A percentile compares a stretch with the other conserved stretches of the same genome.
phyloP scores from a whole-genome alignment of 495 filamentous ascomycete species.

The Hyaloscypha bicolor region DNA sequence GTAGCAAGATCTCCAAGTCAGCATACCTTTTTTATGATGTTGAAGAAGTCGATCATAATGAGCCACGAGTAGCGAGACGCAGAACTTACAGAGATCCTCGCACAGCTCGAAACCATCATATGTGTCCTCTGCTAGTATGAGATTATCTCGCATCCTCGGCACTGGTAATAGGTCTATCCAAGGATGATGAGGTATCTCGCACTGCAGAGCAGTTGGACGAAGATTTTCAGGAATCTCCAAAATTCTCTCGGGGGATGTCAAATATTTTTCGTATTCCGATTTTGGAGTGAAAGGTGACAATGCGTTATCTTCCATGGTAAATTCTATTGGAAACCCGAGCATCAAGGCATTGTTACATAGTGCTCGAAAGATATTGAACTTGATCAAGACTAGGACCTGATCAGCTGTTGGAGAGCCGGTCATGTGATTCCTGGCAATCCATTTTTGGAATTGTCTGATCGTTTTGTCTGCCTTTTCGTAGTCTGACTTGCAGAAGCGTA shows the following conservation, averaged over 20 bases:
- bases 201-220: slow-evolving; percentile 30
- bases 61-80: background rate
- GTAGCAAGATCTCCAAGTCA: no score
- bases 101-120: slow-evolving; percentile 21
- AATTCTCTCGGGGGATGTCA: background rate
- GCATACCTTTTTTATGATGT: no score
- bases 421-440: slow-evolving; percentile 12
- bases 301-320: slow-evolving; percentile 12
- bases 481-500: background rate
- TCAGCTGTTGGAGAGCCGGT: slow-evolving; percentile 13
- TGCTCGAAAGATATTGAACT: slow-evolving; percentile 30
- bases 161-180: slow-evolving; percentile 32
- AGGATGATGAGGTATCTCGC: slow-evolving; percentile 25
- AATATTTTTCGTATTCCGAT: background rate
- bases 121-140: slow-evolving; percentile 18
- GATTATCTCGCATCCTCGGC: slow-evolving; percentile 31
- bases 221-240: slow-evolving; percentile 10
- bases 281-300: slow-evolving; percentile 12
- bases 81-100: slow-evolving; percentile 19
- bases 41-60: no score
- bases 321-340: slow-evolving; percentile 8
- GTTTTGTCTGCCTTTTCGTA: background rate
- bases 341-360: slow-evolving; percentile 15
- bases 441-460: slow-evolving; percentile 23
- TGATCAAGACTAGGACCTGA: slow-evolving; percentile 22